A percentile compares a stretch with the other conserved stretches of the same genome.
Evolutionary conservation across 306 rosid species (phyloP).

Genomic region (Ceratonia siliqua): DNA sequence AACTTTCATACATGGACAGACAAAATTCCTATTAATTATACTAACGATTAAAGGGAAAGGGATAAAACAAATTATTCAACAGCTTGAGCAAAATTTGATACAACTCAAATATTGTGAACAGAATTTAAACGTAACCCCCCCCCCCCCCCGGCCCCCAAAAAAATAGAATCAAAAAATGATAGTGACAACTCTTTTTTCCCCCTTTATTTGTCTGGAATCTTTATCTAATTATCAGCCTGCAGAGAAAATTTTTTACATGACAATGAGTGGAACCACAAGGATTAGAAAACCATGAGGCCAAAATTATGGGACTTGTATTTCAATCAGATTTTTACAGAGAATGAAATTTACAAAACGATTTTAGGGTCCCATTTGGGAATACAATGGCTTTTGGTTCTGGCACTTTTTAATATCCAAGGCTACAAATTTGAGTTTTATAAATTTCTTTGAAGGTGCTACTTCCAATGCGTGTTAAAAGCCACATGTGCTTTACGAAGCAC

Average conservation of each 20-base stretch:
- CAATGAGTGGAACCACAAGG: background rate
- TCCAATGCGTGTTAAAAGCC: background rate
- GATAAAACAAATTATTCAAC: background rate
- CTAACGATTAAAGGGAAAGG: background rate
- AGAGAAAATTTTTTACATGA: background rate
- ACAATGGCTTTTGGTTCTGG: background rate
- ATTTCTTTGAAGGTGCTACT: background rate
- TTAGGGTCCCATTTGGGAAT: background rate
- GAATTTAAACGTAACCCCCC: background rate
- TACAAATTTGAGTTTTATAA: background rate
- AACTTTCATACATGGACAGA: background rate
- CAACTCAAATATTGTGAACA: background rate
- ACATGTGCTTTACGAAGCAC: background rate
- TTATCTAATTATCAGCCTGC: background rate
- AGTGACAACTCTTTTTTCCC: background rate
- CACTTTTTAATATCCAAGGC: background rate
- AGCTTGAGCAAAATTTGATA: background rate
- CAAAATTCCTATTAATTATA: background rate
- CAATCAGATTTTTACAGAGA: constrained; percentile 1
- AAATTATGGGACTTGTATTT: background rate
- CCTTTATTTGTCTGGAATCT: background rate
- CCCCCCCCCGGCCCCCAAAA: too few species aligned
- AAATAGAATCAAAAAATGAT: background rate
- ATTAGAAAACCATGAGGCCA: background rate
- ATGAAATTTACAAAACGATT: background rate